phyloP scores from a whole-genome alignment of 208 protist species.

The Trypanosoma cruzi region DNA sequence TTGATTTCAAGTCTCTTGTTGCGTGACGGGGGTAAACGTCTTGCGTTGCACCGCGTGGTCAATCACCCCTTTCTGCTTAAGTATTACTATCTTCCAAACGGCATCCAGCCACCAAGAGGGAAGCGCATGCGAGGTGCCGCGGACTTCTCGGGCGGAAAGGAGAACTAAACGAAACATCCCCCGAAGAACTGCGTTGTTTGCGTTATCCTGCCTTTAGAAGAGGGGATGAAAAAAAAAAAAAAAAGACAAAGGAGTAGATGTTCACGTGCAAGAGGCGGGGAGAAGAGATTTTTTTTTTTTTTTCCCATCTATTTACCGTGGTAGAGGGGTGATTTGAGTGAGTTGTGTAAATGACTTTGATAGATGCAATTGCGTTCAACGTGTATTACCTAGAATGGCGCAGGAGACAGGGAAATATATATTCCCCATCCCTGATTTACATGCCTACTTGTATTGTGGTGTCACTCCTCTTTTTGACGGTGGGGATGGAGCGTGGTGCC shows the following conservation, averaged over 20 bases:
- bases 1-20: conserved; percentile 83
- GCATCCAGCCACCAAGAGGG: conserved; percentile 71
- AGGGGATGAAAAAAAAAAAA: not conserved
- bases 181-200: not conserved
- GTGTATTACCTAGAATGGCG: not conserved
- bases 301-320: not conserved
- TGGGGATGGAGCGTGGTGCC: not conserved
- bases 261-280: not conserved
- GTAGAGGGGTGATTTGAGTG: not conserved
- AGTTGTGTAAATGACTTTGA: conserved; percentile 1
- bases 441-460: not conserved
- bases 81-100: conserved; percentile 90
- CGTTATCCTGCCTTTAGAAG: not conserved
- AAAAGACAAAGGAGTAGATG: not conserved
- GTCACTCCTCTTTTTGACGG: not conserved
- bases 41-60: conserved; percentile 83
- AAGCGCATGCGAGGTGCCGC: conserved; percentile 57
- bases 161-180: conserved; percentile 18
- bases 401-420: not conserved
- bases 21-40: conserved; percentile 66
- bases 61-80: conserved; percentile 89
- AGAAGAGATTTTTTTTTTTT: not conserved
- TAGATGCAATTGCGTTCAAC: conserved; percentile 10
- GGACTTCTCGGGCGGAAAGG: conserved; percentile 19
- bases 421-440: not conserved